Conservation (phyloP, 192 early-diverging fungal genomes). For the Mortierella alpina region DNA sequence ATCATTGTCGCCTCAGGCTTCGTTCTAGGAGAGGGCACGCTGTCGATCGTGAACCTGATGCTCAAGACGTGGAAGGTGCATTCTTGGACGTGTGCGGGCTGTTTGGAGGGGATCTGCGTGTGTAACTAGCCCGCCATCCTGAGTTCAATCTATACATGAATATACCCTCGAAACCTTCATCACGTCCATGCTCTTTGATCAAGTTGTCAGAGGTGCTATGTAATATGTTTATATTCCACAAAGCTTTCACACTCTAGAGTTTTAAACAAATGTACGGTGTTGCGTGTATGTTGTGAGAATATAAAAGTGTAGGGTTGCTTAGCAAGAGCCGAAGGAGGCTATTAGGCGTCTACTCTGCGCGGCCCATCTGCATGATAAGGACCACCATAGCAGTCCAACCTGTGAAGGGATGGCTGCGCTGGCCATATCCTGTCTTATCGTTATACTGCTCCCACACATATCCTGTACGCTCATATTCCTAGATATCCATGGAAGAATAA, state of each 20-base stretch:
- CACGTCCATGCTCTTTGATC: no score
- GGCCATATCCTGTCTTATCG: slow-evolving; percentile 74
- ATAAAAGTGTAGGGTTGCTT: no score
- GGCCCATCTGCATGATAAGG: slow-evolving; percentile 76
- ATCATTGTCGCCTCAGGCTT: slow-evolving; percentile 82
- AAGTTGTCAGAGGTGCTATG: no score
- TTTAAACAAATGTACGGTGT: no score
- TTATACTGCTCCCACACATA: slow-evolving; percentile 96
- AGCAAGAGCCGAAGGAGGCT: no score
- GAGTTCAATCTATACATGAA: not conserved
- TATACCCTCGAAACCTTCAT: not conserved
- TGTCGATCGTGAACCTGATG: slow-evolving; percentile 72
- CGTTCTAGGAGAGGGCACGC: slow-evolving; percentile 79
- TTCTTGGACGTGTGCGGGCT: slow-evolving; percentile 44
- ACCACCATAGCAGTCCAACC: slow-evolving; percentile 91
- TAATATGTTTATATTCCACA: no score
- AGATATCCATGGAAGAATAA: not conserved
- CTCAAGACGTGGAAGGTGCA: slow-evolving; percentile 55
- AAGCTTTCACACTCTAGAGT: no score
- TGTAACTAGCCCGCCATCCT: slow-evolving; percentile 6
- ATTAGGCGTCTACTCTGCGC: slow-evolving; percentile 16
- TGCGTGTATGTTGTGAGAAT: no score
- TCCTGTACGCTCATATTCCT: slow-evolving; percentile 80
- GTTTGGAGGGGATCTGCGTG: slow-evolving; percentile 30
- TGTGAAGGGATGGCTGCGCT: slow-evolving; percentile 93